Percentiles rank a stretch among this genome's conserved stretches.
These are phyloP conservation scores for Cercospora berteroae DNA, from an alignment of 2,329 filamentous ascomycete species.

Conservation along the genomic window DNA sequence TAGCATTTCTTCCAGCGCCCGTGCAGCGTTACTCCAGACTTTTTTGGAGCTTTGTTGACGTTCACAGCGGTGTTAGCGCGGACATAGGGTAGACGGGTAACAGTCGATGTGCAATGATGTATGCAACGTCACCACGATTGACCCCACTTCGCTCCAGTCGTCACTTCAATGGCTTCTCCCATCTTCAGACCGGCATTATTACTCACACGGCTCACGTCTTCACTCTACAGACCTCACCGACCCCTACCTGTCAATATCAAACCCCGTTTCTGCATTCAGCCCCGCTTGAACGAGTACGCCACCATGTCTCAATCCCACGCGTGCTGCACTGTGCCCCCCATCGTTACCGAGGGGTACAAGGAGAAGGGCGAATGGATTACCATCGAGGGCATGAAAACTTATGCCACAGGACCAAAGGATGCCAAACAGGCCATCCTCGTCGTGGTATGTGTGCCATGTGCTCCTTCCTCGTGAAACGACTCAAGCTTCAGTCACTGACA, in stretches of 20 bases:
- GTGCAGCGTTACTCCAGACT: neutral
- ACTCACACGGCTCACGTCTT: neutral
- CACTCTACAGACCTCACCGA: neutral
- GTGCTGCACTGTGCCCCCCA: slow-evolving; percentile 52
- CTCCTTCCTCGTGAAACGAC: neutral
- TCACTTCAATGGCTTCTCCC: neutral
- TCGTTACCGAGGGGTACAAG: slow-evolving; percentile 52
- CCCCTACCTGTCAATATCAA: neutral
- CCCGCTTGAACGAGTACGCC: neutral
- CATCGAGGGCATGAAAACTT: slow-evolving; percentile 62
- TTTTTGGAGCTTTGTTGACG: neutral
- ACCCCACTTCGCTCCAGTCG: slow-evolving; percentile 4
- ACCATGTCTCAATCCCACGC: slow-evolving; percentile 20
- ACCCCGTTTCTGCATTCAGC: neutral
- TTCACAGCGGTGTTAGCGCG: neutral
- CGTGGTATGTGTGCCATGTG: slow-evolving; percentile 34
- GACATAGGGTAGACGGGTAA: slow-evolving; percentile 2
- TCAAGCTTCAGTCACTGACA: neutral
- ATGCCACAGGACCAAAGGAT: slow-evolving; percentile 52
- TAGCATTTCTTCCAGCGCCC: neutral
- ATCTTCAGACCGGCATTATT: neutral
- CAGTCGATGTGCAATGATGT: slow-evolving; percentile 1
- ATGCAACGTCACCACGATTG: slow-evolving; percentile 2
- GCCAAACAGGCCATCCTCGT: slow-evolving; percentile 59
- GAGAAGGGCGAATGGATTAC: slow-evolving; percentile 59